phyloP scores from a whole-genome alignment of 352 stramenopile genomes.

The Aphanomyces cochlioides region DNA sequence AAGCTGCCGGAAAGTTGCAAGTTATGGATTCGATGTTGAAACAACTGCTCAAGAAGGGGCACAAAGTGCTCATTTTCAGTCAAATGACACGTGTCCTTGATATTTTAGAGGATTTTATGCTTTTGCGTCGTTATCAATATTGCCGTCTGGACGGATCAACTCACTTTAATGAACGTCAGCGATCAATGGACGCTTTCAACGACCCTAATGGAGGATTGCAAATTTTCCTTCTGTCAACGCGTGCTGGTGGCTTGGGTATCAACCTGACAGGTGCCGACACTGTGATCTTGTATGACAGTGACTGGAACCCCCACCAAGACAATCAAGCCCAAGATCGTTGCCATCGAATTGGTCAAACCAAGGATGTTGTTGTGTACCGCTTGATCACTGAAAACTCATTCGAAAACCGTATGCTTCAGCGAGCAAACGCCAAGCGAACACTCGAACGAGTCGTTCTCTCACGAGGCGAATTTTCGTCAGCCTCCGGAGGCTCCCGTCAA shows the following conservation, averaged over 20 bases:
- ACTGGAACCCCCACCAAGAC: constrained; percentile 99
- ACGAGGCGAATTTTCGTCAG: constrained; percentile 77
- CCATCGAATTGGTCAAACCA: constrained; percentile 88
- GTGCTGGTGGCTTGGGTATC: constrained; percentile 96
- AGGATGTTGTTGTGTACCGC: constrained; percentile 89
- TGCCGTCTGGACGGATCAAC: constrained; percentile 97
- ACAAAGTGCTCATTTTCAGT: constrained; percentile 69
- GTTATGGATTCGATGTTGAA: constrained; percentile 91
- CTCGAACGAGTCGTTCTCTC: constrained; percentile 87
- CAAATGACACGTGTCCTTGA: constrained; percentile 91
- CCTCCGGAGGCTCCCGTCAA: constrained; percentile 30
- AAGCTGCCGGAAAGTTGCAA: constrained; percentile 82
- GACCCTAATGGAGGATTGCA: constrained; percentile 42
- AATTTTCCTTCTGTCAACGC: constrained; percentile 83
- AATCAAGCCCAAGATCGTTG: constrained; percentile 89
- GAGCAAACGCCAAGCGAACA: constrained; percentile 88
- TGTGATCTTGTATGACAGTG: constrained; percentile 97
- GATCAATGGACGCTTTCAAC: constrained; percentile 96
- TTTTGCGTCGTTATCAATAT: constrained; percentile 86
- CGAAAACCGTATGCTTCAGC: constrained; percentile 92
- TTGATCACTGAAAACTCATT: constrained; percentile 92
- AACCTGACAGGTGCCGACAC: constrained; percentile 96
- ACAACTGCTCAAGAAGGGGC: constrained; percentile 47
- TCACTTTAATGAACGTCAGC: constrained; percentile 87
- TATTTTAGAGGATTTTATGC: constrained; percentile 96